Conservation (phyloP, 2,329 filamentous ascomycete species). For the Botrytis elliptica region DNA sequence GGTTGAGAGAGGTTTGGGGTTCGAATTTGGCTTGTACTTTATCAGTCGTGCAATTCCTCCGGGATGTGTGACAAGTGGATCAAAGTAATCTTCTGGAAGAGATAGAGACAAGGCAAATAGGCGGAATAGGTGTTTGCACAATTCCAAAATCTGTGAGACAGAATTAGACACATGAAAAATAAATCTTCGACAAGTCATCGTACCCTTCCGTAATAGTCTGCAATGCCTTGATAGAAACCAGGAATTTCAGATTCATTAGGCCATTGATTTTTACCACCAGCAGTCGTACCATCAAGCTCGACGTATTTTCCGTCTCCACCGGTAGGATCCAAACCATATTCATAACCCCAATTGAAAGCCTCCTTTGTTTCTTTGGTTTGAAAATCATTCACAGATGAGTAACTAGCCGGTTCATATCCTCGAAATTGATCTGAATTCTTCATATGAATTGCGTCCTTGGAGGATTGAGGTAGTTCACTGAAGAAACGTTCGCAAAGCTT, state of each 20-base stretch:
- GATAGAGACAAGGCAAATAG: slow-evolving; percentile 44
- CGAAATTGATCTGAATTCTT: slow-evolving; percentile 43
- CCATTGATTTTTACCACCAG: slow-evolving; percentile 35
- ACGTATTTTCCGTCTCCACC: slow-evolving; percentile 39
- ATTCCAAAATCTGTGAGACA: slow-evolving; percentile 33
- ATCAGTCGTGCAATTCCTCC: slow-evolving; percentile 48
- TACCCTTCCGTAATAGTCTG: slow-evolving; percentile 36
- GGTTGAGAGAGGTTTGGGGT: slow-evolving; percentile 33
- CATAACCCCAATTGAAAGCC: slow-evolving; percentile 40
- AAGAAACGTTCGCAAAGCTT: slow-evolving; percentile 49
- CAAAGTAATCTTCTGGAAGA: slow-evolving; percentile 45
- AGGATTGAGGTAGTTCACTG: slow-evolving; percentile 44
- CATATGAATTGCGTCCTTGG: slow-evolving; percentile 45
- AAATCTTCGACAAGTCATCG: neutral
- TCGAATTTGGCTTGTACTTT: slow-evolving; percentile 48
- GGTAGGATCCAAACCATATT: slow-evolving; percentile 35
- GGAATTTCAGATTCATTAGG: slow-evolving; percentile 34
- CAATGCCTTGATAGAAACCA: slow-evolving; percentile 37
- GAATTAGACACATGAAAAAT: neutral
- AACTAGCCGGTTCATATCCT: slow-evolving; percentile 50
- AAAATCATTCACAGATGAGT: slow-evolving; percentile 47
- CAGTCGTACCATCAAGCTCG: slow-evolving; percentile 35
- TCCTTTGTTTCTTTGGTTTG: slow-evolving; percentile 50
- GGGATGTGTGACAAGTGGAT: slow-evolving; percentile 44
- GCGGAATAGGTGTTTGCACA: slow-evolving; percentile 42